Conservation (phyloP, 768 basidiomycete genomes). For the Boletellus emodensis region DNA sequence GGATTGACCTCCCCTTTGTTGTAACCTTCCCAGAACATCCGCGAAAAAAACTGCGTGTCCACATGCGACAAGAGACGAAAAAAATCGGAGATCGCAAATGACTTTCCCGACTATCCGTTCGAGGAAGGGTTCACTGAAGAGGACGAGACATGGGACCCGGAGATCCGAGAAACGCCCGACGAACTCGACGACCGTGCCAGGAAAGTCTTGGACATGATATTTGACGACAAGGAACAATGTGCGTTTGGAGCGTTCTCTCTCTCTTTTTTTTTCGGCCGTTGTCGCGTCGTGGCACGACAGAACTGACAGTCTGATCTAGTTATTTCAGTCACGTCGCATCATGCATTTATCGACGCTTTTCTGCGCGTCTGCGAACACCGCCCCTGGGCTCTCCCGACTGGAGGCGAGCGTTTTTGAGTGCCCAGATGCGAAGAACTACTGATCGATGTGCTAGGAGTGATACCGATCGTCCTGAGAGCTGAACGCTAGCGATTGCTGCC, state of each 20-base stretch:
- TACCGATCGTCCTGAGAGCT: conserved; percentile 21
- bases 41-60: conserved; percentile 64
- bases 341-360: conserved; percentile 57
- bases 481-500: background rate
- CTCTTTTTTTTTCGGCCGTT: no score
- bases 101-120: conserved; percentile 50
- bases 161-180: conserved; percentile 48
- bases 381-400: conserved; percentile 50
- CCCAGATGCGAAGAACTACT: background rate
- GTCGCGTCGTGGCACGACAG: background rate
- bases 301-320: conserved; percentile 34
- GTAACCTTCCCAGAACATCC: conserved; percentile 45
- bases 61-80: conserved; percentile 65
- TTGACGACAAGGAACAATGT: conserved; percentile 46
- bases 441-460: conserved; percentile 18
- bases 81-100: conserved; percentile 41
- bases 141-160: conserved; percentile 56
- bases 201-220: conserved; percentile 52
- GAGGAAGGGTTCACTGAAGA: conserved; percentile 59
- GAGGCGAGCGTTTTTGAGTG: conserved; percentile 42
- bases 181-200: conserved; percentile 48
- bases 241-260: conserved; percentile 24
- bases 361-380: conserved; percentile 45
- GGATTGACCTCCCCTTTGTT: background rate
- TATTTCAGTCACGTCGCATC: conserved; percentile 65